Base-by-base conservation (phyloP, 345 rosid species). In the Dimocarpus longan region DNA sequence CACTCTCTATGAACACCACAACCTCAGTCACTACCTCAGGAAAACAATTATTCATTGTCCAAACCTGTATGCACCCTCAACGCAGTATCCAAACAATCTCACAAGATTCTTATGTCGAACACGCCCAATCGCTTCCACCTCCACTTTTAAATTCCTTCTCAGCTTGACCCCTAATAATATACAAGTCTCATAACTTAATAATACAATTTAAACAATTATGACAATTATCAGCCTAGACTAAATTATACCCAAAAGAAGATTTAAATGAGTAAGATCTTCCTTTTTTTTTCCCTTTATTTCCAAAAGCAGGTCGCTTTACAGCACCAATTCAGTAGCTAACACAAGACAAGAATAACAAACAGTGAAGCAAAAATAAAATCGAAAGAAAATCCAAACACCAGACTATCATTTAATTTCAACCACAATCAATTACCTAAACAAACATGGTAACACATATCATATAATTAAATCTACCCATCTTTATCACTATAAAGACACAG, bases 81-180 rank as follows among this genome's bases (percentile, higher is more conserved):
- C 98, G 70, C 99, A 95, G 60, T 92, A 95, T 44, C 98, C 99
- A 69, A 90, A 91, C 85, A 93, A 86, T 83, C 96, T 85, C 37
- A 93, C 97, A 42, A 95, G 95, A 84, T 95, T 93, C 88, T 95
- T 95, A 87, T 95, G 99, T 19, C 99, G 79, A 24, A 92, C 99
- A 46, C 99, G 93, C 39, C 99, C 99, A 26, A 95, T 95, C 6
- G 74, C 95, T 78, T 95, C 99, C 72, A 92, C 99, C 85, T 95
- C 99, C 79, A 93, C 98, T 86, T 86, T 89, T 95, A 81, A 95
- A 95, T 80, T 95, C 99, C 87, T 88, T 92, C 91, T 95, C 97
- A 12, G 99, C 99, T 85, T 95, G 98, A 82, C 98, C 98, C 90
- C 98, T 95, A 85, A 82, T 65, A 40, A 76, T 16, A 64, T 32